phyloP scores from a whole-genome alignment of 192 early-diverging fungal genomes.

The Spinellus fusiger region DNA sequence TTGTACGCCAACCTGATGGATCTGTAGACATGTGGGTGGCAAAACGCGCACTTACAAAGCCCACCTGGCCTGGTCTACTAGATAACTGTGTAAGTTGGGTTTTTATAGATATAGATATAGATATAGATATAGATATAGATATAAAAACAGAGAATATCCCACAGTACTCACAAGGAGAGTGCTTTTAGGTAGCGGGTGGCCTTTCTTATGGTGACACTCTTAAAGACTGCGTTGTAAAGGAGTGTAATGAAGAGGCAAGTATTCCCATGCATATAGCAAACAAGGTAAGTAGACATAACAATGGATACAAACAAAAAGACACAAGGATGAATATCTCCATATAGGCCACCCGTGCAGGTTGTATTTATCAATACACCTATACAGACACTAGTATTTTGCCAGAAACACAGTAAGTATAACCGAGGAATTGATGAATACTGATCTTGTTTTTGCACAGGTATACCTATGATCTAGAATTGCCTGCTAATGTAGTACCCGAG shows the following conservation, averaged over 20 bases:
- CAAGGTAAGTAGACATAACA: slow-evolving; percentile 14
- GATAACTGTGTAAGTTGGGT: slow-evolving; percentile 59
- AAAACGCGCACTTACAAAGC: slow-evolving; percentile 68
- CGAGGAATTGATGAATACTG: neutral
- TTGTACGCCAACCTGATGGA: slow-evolving; percentile 34
- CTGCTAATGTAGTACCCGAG: slow-evolving; percentile 47
- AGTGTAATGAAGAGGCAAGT: slow-evolving; percentile 87
- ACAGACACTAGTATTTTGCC: slow-evolving; percentile 65
- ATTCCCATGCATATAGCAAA: slow-evolving; percentile 51
- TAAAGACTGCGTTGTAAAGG: slow-evolving; percentile 69
- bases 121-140: neutral
- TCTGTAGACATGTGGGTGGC: slow-evolving; percentile 85
- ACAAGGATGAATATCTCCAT: neutral
- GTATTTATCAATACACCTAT: slow-evolving; percentile 63
- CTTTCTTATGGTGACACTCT: slow-evolving; percentile 57
- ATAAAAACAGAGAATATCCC: neutral
- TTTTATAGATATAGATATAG: neutral
- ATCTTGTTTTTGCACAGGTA: slow-evolving; percentile 36
- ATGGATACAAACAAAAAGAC: neutral
- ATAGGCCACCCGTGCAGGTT: slow-evolving; percentile 41
- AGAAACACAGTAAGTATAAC: slow-evolving; percentile 61
- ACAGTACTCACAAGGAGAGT: neutral
- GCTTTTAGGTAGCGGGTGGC: slow-evolving; percentile 63
- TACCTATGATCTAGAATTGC: slow-evolving; percentile 80
- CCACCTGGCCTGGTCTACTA: slow-evolving; percentile 80